Base-by-base conservation (phyloP, 352 stramenopile species). In the Aphanomyces invadans region DNA sequence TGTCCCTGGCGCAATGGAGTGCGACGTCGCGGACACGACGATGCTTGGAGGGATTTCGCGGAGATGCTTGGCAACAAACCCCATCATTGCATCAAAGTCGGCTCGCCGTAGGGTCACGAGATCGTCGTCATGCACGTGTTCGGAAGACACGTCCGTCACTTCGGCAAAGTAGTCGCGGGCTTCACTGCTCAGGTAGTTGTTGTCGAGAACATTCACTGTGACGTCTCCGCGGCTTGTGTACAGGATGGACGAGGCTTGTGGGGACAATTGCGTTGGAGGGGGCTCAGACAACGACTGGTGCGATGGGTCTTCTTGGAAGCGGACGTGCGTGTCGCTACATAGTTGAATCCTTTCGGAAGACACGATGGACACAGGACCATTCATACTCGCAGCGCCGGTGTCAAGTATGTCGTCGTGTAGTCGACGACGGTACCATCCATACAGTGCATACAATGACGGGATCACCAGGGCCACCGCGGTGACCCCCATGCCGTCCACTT, bases 171-270 rank as follows among this genome's bases (percentile, higher is more conserved):
- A 57, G 25, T 19, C 49, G 12, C 21, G 29, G 11, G 49, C 49
- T 21, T 32, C 49, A 1, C 9, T 29, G 23, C 49, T 57, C 1
- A 57, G 4, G 21, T 23, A 42, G 36, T 42, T 38, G 49, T 57
- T 26, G 25, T 57, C 29, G 21, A 38, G 21, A 12, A 57, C 21
- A n/a, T 57, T 29, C 4, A 57, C 49, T n/a, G 49, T 26, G 2
- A 57, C 49, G 49, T 57, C 49, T n/a, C 49, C 49, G 25, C 49
- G 25, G 23, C 49, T 57, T 10, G 49, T 57, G 49, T 57, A 57
- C 17, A 57, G 29, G 49, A 57, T 26, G 11, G 12, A 38, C 23
- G 49, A 57, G 21, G 5, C 4, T n/a, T n/a, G 17, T 10, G 49
- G 17, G 0, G 49, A 57, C n/a, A n/a, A n/a, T n/a, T n/a, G n/a